Evolutionary conservation across 139 green algal genomes (phyloP), one percentile per base, ranked within the genome.

Genomic region (Desmodesmus armatus): DNA sequence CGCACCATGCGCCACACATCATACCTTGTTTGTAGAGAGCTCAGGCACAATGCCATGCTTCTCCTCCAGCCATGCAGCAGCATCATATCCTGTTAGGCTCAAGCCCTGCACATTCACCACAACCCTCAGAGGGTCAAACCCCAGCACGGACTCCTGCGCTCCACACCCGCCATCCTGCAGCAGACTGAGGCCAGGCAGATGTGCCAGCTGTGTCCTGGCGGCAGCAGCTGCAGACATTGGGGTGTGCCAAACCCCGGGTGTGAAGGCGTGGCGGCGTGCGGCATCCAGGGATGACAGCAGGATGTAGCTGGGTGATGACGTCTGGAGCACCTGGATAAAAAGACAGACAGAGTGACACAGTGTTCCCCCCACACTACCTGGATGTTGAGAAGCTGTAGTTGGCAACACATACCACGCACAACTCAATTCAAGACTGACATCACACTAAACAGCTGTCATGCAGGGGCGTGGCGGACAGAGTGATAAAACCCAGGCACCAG

Each of bases 221-320:
- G 79, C 31, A 80, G 88, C 41, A 74, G 76, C 78, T 39, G 91
- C 94, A 1, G 55, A 49, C 17, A 91, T 29, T 15, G 89, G 41
- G 35, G 58, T 65, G 2, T 84, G 31, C 55, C 72, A 93, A 4
- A 82, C 69, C 3, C 62, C 81, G 0, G 83, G 76, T 62, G 71
- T 58, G 43, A 33, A 58, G 23, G 90, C 87, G 55, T 90, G 82
- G 0, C 70, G 82, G 3, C 87, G 75, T n/a, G 97, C 97, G 0
- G 93, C 95, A 73, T 99, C 96, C 47, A 99, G 87, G 0, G 96
- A 99, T 3, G 93, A 90, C 89, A 99, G 88, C 27, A 99, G 88
- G 29, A 99, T 58, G 88, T 99, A 99, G 88, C 90, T 97, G 9
- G 96, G 97, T 29, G 85, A 92, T 19, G 91, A 94, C 17, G 87